phyloP scores from a whole-genome alignment of 352 stramenopile genomes.

The Phytophthora sansomeana region DNA sequence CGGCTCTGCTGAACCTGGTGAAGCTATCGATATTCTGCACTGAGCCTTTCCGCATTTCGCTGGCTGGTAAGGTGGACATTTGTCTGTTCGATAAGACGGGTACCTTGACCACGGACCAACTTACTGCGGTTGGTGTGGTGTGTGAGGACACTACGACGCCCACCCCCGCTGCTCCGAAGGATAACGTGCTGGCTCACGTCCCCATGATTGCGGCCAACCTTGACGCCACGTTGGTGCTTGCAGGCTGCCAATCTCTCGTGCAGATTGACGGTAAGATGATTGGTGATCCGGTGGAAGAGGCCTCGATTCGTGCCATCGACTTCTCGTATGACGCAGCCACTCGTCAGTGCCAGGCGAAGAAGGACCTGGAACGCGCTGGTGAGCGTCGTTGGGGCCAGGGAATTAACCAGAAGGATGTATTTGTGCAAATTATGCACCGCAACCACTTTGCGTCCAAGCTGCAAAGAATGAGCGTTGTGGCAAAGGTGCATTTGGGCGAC shows the following conservation, averaged over 20 bases:
- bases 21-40: conserved; percentile 98
- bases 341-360: conserved; percentile 79
- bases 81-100: conserved; percentile 99
- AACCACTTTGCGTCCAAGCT: conserved; percentile 97
- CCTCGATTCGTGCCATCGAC: conserved; percentile 96
- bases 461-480: conserved; percentile 97
- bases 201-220: conserved; percentile 88
- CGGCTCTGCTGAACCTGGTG: conserved; percentile 94
- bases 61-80: conserved; percentile 96
- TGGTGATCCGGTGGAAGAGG: conserved; percentile 98
- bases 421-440: conserved; percentile 92
- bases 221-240: conserved; percentile 83
- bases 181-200: conserved; percentile 71
- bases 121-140: conserved; percentile 94
- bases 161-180: conserved; percentile 40
- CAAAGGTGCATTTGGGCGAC: conserved; percentile 84
- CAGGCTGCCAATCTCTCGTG: conserved; percentile 97
- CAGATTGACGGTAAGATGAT: conserved; percentile 96
- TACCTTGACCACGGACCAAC: conserved; percentile 97
- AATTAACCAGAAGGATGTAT: conserved; percentile 84
- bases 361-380: conserved; percentile 68
- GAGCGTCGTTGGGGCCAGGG: conserved; percentile 77
- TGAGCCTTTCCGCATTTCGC: conserved; percentile 98
- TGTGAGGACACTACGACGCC: conserved; percentile 69
- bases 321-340: conserved; percentile 88